Evolutionary conservation across 495 filamentous ascomycete species (phyloP), one percentile per base, ranked within the genome.

Genomic region (Xylaria venustula): DNA sequence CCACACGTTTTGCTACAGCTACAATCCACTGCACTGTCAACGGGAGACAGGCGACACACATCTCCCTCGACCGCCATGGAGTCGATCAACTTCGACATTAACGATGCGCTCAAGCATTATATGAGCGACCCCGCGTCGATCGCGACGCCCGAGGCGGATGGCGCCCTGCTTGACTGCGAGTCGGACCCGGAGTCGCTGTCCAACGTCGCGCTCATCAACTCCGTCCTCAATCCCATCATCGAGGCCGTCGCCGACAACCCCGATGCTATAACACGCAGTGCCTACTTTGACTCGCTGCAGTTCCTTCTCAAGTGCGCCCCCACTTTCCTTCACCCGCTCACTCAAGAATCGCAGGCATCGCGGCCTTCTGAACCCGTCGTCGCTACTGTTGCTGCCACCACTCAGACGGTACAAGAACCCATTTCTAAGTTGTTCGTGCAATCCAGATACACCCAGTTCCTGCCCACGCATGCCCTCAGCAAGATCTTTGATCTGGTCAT

Each of bases 261-360:
- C 26, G 94, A 96, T 68, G 88, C 89, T 54, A 87, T 99, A 51
- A 86, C 85, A 42, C 87, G 85, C 73, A 83, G 87, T 64, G 85
- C 85, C 9, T 82, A 85, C 57, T 91, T 97, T 74, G 95, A 99
- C 77, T 93, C 93, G 40, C 75, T 99, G 53, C 93, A 97, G 68
- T 95, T 96, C 70, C 78, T 99, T 37, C 81, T 99, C 76, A 98
- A 98, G 94, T 98, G 87, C 81, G 91, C 85, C 71, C 85, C 86
- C 79, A 84, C 77, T 73, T 85, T 81, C 77, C 79, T 77, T 65
- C 61, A 68, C 71, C 34, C 66, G 58, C 67, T 55, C 61, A 60
- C 63, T 25, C 48, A 42, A 58, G 54, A 28, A 34, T 32, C 28
- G 14, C 37, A 47, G 9, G 30, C 5, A 11, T 7, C 42, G 17